Evolutionary conservation across 176 grass and related monocot species (phyloP).

Genomic region (Eragrostis nindensis): DNA sequence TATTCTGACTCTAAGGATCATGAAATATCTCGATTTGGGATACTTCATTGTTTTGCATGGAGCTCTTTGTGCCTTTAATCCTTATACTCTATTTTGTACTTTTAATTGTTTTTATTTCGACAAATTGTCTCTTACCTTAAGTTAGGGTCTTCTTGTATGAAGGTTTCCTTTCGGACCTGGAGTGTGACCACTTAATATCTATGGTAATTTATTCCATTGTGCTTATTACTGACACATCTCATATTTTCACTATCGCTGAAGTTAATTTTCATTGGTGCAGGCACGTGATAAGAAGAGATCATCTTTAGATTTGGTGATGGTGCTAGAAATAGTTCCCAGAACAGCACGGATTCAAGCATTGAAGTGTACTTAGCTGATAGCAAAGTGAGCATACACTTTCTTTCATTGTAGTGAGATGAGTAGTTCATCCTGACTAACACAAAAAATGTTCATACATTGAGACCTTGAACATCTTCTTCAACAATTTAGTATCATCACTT

Average conservation of each 20-base stretch:
- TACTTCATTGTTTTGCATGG: conserved; percentile 12
- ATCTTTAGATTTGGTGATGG: conserved; percentile 42
- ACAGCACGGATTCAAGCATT: conserved; percentile 26
- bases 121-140: conserved; percentile 62
- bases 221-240: conserved; percentile 17
- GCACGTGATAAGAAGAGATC: conserved; percentile 48
- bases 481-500: conserved; percentile 11
- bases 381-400: conserved; percentile 45
- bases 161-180: conserved; percentile 82
- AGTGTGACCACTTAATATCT: conserved; percentile 74
- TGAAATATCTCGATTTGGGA: neutral
- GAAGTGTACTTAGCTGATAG: conserved; percentile 47
- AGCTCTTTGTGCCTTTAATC: neutral
- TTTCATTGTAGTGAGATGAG: conserved; percentile 24
- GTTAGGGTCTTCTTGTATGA: conserved; percentile 95
- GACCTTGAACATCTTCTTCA: neutral
- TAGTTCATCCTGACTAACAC: conserved; percentile 5
- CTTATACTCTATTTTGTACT: neutral
- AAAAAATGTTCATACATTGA: neutral
- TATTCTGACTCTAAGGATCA: neutral
- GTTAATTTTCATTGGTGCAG: conserved; percentile 52
- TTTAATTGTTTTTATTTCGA: conserved; percentile 34
- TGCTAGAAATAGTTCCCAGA: conserved; percentile 44
- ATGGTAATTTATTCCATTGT: conserved; percentile 62
- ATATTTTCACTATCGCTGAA: conserved; percentile 17